A percentile compares a stretch with the other conserved stretches of the same genome.
Evolutionary conservation across 2,329 filamentous ascomycete genomes (phyloP).

Genomic region (Fusarium tjaetaba): DNA sequence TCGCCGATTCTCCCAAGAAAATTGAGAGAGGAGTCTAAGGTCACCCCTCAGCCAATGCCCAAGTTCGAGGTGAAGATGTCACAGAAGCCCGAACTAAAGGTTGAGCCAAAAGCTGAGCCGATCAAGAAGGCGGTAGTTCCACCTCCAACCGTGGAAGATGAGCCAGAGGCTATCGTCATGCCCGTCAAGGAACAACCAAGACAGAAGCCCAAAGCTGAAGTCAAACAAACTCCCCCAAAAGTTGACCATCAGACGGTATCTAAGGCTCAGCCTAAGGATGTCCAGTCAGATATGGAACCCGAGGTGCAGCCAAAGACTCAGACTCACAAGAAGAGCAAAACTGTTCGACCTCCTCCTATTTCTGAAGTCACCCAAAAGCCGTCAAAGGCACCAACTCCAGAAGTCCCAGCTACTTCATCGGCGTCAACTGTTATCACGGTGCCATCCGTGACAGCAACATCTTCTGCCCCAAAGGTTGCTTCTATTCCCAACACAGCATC

Average conservation of each 20-base stretch:
- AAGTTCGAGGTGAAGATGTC: neutral
- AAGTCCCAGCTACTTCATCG: neutral
- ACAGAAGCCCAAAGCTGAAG: neutral
- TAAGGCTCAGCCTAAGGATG: neutral
- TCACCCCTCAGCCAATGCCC: neutral
- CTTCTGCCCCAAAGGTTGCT: neutral
- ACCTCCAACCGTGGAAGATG: slow-evolving; percentile 8
- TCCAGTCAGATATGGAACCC: neutral
- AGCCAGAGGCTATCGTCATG: neutral
- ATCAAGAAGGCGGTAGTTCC: neutral
- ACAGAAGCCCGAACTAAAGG: neutral
- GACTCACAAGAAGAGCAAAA: neutral
- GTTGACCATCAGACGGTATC: neutral
- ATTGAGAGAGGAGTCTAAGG: neutral
- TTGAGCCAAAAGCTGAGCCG: neutral
- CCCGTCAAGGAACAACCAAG: neutral
- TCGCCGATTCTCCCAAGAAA: neutral
- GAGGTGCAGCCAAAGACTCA: neutral
- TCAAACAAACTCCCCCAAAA: neutral
- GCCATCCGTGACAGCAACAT: neutral
- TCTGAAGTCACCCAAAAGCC: neutral
- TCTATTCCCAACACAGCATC: neutral
- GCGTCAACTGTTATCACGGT: neutral
- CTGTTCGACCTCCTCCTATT: neutral
- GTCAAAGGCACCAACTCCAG: neutral